Evolutionary conservation across 805 yeast genomes (phyloP).

Genomic region (Yarrowia porcina): DNA sequence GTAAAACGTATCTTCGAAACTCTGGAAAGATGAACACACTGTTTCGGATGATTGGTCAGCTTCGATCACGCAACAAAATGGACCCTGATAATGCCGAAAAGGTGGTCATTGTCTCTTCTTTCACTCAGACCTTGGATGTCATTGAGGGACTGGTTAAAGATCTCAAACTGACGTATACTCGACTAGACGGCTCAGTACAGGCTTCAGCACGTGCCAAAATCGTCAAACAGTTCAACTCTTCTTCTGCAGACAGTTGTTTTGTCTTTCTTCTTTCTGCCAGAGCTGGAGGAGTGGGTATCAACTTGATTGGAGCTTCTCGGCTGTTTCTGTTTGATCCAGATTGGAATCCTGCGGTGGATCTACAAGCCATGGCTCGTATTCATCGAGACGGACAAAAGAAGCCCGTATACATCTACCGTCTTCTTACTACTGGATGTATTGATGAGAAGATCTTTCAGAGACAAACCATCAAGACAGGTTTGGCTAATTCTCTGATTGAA

Average conservation of each 20-base stretch:
- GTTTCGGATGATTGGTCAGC: slow-evolving; percentile 28
- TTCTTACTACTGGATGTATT: slow-evolving; percentile 82
- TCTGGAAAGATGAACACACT: slow-evolving; percentile 65
- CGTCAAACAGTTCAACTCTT: slow-evolving; percentile 65
- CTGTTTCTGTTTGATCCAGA: slow-evolving; percentile 85
- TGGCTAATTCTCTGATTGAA: slow-evolving; percentile 69
- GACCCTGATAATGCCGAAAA: slow-evolving; percentile 72
- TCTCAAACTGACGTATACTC: slow-evolving; percentile 48
- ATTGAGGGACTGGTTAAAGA: slow-evolving; percentile 55
- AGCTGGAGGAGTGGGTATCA: slow-evolving; percentile 92
- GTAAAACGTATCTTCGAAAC: slow-evolving; percentile 10
- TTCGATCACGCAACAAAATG: background rate
- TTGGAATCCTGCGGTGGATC: slow-evolving; percentile 93
- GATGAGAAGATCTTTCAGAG: slow-evolving; percentile 94
- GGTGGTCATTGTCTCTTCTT: slow-evolving; percentile 81
- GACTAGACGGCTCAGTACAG: slow-evolving; percentile 86
- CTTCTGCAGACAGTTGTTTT: slow-evolving; percentile 43
- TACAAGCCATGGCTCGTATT: slow-evolving; percentile 93
- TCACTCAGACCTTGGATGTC: slow-evolving; percentile 80
- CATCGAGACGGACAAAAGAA: slow-evolving; percentile 88
- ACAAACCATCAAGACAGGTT: slow-evolving; percentile 76
- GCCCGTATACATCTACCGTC: slow-evolving; percentile 76
- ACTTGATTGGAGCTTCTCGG: slow-evolving; percentile 85
- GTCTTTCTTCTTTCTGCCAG: slow-evolving; percentile 81
- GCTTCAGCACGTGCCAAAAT: slow-evolving; percentile 59